Evolutionary conservation across 768 basidiomycete species (phyloP).

Genomic region (Trametes sanguinea): DNA sequence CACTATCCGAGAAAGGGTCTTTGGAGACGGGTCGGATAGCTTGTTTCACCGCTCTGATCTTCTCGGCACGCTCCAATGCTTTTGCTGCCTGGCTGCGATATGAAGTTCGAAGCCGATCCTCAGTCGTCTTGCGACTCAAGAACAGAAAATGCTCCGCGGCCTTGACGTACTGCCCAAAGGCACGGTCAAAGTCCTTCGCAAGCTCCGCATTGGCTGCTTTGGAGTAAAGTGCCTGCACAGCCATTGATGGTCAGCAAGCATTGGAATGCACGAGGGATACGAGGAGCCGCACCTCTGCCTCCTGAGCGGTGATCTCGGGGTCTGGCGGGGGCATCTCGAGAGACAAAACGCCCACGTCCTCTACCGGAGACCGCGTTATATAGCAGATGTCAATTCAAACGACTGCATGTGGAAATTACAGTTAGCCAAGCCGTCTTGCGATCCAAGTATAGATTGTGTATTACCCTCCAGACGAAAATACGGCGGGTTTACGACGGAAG

Average conservation of each 20-base stretch:
- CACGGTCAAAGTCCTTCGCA: slow-evolving; percentile 60
- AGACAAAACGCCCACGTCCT: not conserved
- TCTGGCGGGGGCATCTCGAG: not conserved
- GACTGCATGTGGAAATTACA: slow-evolving; percentile 8
- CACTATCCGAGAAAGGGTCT: slow-evolving; percentile 42
- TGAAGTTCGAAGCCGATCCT: slow-evolving; percentile 44
- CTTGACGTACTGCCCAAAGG: slow-evolving; percentile 74
- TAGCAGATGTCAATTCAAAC: not conserved
- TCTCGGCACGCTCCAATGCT: slow-evolving; percentile 78
- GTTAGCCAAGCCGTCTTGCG: not conserved
- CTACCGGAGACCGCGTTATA: not conserved
- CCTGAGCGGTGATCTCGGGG: not conserved
- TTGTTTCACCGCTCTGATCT: slow-evolving; percentile 60
- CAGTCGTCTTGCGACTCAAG: slow-evolving; percentile 49
- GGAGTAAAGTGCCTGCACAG: slow-evolving; percentile 39
- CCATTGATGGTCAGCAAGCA: not conserved
- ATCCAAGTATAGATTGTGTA: slow-evolving; percentile 6
- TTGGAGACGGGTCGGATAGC: slow-evolving; percentile 35
- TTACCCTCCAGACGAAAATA: slow-evolving; percentile 3
- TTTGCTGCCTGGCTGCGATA: slow-evolving; percentile 63
- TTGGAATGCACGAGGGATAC: not conserved
- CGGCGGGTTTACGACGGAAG: slow-evolving; percentile 16
- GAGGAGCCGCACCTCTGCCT: slow-evolving; percentile 8
- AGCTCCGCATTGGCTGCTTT: slow-evolving; percentile 75
- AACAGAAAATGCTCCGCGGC: slow-evolving; percentile 69